Percentiles rank a stretch among this genome's conserved stretches.
Conservation (phyloP, 768 basidiomycete genomes). For the Termitomyces sp. region DNA sequence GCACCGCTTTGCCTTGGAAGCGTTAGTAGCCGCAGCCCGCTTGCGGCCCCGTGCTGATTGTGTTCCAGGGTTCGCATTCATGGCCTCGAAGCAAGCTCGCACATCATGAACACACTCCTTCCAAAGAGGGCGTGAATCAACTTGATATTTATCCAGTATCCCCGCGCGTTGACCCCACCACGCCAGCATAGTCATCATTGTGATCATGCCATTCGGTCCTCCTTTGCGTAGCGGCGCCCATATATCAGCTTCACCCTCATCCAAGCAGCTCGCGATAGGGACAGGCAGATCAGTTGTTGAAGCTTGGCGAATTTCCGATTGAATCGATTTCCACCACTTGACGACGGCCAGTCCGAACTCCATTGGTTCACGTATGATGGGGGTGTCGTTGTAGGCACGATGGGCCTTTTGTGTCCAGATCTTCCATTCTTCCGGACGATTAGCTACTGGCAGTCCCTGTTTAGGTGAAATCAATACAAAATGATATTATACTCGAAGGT, state of each 20-base stretch:
- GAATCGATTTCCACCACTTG: constrained; percentile 15
- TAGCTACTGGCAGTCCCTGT: background rate
- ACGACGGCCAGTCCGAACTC: constrained; percentile 12
- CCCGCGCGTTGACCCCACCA: constrained; percentile 12
- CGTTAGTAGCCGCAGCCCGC: too few relatives aligned
- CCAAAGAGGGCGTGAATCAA: background rate
- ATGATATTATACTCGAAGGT: background rate
- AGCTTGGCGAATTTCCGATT: constrained; percentile 3
- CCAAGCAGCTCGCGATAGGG: background rate
- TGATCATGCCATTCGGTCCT: constrained; percentile 11
- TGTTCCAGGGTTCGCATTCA: too few relatives aligned
- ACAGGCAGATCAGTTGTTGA: background rate
- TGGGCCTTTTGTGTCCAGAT: constrained; percentile 9
- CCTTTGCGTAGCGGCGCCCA: constrained; percentile 5
- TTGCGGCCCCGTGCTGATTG: too few relatives aligned
- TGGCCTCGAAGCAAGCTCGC: background rate
- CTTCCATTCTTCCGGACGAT: constrained; percentile 13
- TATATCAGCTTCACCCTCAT: background rate
- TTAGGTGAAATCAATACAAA: background rate
- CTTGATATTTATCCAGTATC: background rate
- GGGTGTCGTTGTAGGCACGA: constrained; percentile 4
- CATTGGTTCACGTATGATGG: constrained; percentile 8
- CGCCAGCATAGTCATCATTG: constrained; percentile 5
- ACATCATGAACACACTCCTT: background rate
- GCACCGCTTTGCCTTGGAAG: too few relatives aligned